Evolutionary conservation across 2,329 filamentous ascomycete species (phyloP).

Genomic region (Xylaria sp.): DNA sequence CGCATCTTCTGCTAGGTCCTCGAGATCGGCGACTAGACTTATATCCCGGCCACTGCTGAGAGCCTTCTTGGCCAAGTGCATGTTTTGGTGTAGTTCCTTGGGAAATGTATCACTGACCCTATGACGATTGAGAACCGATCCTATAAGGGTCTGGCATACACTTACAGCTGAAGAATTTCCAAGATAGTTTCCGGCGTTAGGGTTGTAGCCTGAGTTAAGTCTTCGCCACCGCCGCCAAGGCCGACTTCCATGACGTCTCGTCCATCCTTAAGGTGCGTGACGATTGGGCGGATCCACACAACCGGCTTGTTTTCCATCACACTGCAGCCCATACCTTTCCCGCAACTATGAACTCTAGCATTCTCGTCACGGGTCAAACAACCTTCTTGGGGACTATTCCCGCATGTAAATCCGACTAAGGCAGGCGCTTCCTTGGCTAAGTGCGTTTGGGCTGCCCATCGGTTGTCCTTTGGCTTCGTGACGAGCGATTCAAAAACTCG

Average conservation of each 20-base stretch:
- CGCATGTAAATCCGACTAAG: constrained; percentile 78
- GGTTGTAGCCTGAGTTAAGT: constrained; percentile 75
- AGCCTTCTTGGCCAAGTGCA: constrained; percentile 39
- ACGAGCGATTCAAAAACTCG: constrained; percentile 75
- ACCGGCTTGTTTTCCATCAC: constrained; percentile 61
- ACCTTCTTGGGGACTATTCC: constrained; percentile 75
- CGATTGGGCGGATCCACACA: constrained; percentile 82
- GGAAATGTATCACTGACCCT: constrained; percentile 26
- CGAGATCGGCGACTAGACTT: constrained; percentile 49
- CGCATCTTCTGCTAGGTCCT: constrained; percentile 44
- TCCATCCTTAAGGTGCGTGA: constrained; percentile 71
- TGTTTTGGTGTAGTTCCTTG: constrained; percentile 27
- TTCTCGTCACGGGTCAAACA: constrained; percentile 74
- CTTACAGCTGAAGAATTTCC: constrained; percentile 57
- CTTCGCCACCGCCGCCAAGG: constrained; percentile 81
- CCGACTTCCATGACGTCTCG: constrained; percentile 77
- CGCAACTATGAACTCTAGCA: constrained; percentile 85
- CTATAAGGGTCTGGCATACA: constrained; percentile 1
- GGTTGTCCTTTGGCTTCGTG: constrained; percentile 55
- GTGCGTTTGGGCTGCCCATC: constrained; percentile 56
- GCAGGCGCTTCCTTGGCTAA: constrained; percentile 70
- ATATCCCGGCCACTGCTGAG: constrained; percentile 50
- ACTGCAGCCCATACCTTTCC: constrained; percentile 73
- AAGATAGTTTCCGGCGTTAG: constrained; percentile 65
- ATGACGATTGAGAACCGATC: constrained; percentile 20